Conservation (phyloP, 495 filamentous ascomycete species). For the Achaetomiella virescens region DNA sequence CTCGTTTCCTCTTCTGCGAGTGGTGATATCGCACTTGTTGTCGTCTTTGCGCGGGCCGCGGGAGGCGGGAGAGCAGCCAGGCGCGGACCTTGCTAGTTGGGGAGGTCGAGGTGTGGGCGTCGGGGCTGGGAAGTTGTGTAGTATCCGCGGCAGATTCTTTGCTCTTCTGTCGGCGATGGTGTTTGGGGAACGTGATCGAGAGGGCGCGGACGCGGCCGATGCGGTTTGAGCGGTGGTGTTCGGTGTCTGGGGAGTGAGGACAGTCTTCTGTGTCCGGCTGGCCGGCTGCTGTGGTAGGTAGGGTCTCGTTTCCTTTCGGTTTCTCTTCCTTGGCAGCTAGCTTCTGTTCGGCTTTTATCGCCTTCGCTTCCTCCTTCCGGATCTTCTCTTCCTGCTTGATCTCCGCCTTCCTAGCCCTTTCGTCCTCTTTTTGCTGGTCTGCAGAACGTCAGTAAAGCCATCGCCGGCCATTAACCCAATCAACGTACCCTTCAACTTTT, state of each 20-base stretch:
- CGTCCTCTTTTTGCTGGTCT: slow-evolving; percentile 49
- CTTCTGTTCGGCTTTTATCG: slow-evolving; percentile 45
- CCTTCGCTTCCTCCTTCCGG: slow-evolving; percentile 47
- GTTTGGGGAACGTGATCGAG: slow-evolving; percentile 21
- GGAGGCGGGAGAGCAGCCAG: slow-evolving; percentile 56
- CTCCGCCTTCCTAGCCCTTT: slow-evolving; percentile 41
- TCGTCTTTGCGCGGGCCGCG: slow-evolving; percentile 32
- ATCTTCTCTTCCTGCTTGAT: slow-evolving; percentile 47
- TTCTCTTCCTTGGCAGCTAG: slow-evolving; percentile 39
- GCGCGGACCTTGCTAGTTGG: slow-evolving; percentile 45
- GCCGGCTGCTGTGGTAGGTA: neutral
- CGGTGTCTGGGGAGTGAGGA: neutral
- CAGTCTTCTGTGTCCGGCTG: neutral
- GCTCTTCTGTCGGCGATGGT: slow-evolving; percentile 11
- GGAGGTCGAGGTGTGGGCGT: slow-evolving; percentile 11
- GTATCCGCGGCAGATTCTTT: slow-evolving; percentile 6
- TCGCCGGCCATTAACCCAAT: neutral
- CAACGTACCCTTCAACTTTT: slow-evolving; percentile 40
- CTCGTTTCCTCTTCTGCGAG: neutral
- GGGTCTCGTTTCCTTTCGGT: slow-evolving; percentile 22
- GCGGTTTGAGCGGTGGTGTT: neutral
- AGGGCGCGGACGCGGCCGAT: slow-evolving; percentile 14
- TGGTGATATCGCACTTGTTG: slow-evolving; percentile 13
- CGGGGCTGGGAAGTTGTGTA: slow-evolving; percentile 1
- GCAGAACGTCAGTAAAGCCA: slow-evolving; percentile 12